Conservation (phyloP, 2,329 filamentous ascomycete genomes). For the Penicillium corylophilum region DNA sequence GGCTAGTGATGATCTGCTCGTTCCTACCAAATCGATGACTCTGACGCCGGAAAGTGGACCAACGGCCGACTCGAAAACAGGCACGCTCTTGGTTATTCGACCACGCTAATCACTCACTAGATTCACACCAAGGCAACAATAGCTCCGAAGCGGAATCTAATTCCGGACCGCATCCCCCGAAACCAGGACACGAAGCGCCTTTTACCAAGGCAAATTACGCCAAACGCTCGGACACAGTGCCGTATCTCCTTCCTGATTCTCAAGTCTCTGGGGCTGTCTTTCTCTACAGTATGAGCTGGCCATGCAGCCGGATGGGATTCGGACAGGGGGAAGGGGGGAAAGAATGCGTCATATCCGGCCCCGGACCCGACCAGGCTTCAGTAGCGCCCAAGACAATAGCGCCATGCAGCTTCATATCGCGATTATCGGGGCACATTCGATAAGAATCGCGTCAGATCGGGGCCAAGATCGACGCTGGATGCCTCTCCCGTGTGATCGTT, state of each 20-base stretch:
- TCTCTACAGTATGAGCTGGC: not conserved
- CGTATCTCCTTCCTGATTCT: not conserved
- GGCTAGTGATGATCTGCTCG: not conserved
- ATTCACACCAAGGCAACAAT: not conserved
- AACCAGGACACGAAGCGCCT: not conserved
- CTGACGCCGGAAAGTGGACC: constrained; percentile 2
- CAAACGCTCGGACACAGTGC: constrained; percentile 4
- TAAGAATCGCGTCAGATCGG: constrained; percentile 13
- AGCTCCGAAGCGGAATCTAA: not conserved
- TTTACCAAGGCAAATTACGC: not conserved
- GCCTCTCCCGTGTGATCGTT: not conserved
- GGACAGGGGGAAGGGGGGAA: too few relatives aligned
- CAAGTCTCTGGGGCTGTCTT: constrained; percentile 3
- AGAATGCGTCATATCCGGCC: constrained; percentile 3
- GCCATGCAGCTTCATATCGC: not conserved
- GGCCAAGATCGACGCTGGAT: not conserved
- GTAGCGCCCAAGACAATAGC: too few relatives aligned
- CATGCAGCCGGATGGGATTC: constrained; percentile 9
- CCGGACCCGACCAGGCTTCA: not conserved
- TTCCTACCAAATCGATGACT: not conserved
- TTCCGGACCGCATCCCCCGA: not conserved
- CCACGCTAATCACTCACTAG: not conserved
- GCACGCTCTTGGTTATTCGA: constrained; percentile 1
- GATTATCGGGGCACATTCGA: not conserved
- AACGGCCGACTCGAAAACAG: constrained; percentile 4